Evolutionary conservation across 2,329 filamentous ascomycete species (phyloP).

Genomic region (Davidsoniella australis): DNA sequence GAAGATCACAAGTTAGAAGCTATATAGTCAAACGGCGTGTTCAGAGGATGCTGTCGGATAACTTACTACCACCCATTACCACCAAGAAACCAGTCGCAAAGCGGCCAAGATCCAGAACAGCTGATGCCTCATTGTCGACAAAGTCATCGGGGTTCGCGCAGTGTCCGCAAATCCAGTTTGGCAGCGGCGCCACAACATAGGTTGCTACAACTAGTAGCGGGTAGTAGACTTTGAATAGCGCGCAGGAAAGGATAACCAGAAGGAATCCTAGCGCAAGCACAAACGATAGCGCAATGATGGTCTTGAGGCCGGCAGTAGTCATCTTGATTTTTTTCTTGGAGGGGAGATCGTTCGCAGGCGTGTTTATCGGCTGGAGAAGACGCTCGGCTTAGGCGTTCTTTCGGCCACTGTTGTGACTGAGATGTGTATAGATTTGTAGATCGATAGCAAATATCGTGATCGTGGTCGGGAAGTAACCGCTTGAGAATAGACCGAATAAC

Average conservation of each 20-base stretch:
- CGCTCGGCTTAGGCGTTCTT: neutral
- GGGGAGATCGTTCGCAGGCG: neutral
- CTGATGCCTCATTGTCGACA: slow-evolving; percentile 66
- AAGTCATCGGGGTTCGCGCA: slow-evolving; percentile 92
- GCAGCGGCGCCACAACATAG: slow-evolving; percentile 81
- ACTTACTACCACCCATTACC: slow-evolving; percentile 89
- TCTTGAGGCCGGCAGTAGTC: slow-evolving; percentile 83
- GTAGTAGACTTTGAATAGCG: slow-evolving; percentile 87
- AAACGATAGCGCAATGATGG: slow-evolving; percentile 97
- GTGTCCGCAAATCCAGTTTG: slow-evolving; percentile 88
- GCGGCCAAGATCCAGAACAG: slow-evolving; percentile 78
- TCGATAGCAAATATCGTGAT: no score
- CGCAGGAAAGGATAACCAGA: slow-evolving; percentile 93
- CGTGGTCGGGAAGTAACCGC: no score
- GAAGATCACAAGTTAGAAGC: neutral
- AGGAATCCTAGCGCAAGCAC: slow-evolving; percentile 97
- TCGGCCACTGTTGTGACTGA: no score
- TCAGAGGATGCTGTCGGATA: neutral
- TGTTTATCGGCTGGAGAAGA: neutral
- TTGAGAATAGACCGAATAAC: no score
- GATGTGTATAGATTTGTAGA: no score
- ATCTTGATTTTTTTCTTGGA: slow-evolving; percentile 16
- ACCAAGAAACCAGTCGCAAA: slow-evolving; percentile 94
- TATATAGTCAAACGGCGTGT: no score
- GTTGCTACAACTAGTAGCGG: slow-evolving; percentile 90